phyloP scores from a whole-genome alignment of 768 basidiomycete species.

The Termitomyces sp. region DNA sequence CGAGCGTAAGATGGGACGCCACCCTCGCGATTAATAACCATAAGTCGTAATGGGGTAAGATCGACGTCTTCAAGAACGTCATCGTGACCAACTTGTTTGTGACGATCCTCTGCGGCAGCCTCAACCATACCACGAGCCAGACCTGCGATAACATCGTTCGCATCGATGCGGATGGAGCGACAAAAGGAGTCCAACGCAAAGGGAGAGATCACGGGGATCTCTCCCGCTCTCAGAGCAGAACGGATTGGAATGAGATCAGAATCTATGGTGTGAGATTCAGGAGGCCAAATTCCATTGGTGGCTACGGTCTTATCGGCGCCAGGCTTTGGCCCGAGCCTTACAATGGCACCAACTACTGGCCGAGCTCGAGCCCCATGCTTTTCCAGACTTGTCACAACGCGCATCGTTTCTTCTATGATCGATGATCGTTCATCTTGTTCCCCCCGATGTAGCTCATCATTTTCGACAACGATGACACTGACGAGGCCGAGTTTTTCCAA shows the following conservation, averaged over 20 bases:
- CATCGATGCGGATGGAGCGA: constrained; percentile 77
- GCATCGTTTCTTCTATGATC: constrained; percentile 78
- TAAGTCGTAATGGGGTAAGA: constrained; percentile 89
- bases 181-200: constrained; percentile 90
- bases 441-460: constrained; percentile 68
- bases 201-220: constrained; percentile 94
- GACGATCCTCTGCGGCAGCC: constrained; percentile 29
- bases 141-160: constrained; percentile 86
- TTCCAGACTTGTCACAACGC: constrained; percentile 78
- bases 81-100: constrained; percentile 26
- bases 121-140: constrained; percentile 84
- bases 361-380: constrained; percentile 82
- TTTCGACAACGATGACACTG: constrained; percentile 91
- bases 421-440: constrained; percentile 62
- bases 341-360: constrained; percentile 83
- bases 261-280: constrained; percentile 77
- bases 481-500: constrained; percentile 94
- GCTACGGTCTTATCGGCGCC: constrained; percentile 27
- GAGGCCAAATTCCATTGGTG: constrained; percentile 34
- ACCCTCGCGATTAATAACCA: constrained; percentile 96
- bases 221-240: constrained; percentile 85
- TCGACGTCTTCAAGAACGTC: constrained; percentile 55
- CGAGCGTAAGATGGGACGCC: constrained; percentile 98
- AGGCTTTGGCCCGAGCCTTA: constrained; percentile 77
- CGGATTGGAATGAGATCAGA: constrained; percentile 80